Base-by-base conservation (phyloP, 2,329 filamentous ascomycete species). In the Didymosphaeria variabile region DNA sequence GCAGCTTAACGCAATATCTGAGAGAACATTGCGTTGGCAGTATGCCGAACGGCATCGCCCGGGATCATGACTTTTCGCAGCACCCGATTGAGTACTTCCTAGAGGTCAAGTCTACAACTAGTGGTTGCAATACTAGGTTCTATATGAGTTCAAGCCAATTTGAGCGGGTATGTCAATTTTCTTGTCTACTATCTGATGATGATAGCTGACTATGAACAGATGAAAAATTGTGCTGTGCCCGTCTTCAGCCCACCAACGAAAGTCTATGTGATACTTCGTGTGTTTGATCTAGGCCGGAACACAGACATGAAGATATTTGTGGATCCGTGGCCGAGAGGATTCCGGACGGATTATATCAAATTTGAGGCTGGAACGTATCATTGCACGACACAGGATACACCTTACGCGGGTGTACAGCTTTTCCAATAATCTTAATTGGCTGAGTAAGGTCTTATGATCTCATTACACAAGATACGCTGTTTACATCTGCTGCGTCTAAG, bases 41-140 rank as follows among this genome's bases (percentile, higher is more conserved):
- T 6, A 66, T 67, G 36, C 61, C 7, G 69, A 69, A n/a, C 75
- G 77, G 2, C 76, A 82, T 55, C 66, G 1, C 4, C 81, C 0
- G 59, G 64, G 7, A 31, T 46, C 23, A 59, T 63, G 1, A 58
- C 47, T 3, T 82, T 78, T 75, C 31, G 42, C 12, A 66, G 47
- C 12, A 61, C 59, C 53, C 51, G 78, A 63, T 70, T 0, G 64
- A 74, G 34, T 86, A 84, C 63, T 81, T 79, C 23, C 79, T 86
- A 2, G 85, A 86, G 58, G 84, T 86, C 38, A 86, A 86, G 66
- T 78, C 82, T 0, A 85, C 83, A 0, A 80, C 78, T 0, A 68
- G 69, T 0, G 51, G 63, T 1, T 79, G 72, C 46, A 68, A 75
- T 1, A 79, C 76, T 6, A 76, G 79, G 0, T 85, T 86, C 57